Percentiles rank a stretch among this genome's conserved stretches.
These are phyloP conservation scores for Xerocomus spinulosus DNA, from an alignment of 768 basidiomycete species.

Conservation along the genomic window DNA sequence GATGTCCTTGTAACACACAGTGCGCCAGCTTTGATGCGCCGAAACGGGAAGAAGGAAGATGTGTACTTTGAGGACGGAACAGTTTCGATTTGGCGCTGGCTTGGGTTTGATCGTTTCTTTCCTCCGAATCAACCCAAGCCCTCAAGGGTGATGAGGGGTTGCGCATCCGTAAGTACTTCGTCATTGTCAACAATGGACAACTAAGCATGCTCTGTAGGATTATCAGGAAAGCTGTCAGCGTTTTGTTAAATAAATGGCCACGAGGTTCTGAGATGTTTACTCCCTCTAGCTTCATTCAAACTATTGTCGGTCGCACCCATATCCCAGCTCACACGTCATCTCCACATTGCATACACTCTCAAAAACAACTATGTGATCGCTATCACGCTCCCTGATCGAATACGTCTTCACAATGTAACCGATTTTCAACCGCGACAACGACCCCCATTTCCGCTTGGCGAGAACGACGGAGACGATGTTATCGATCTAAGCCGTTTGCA, in stretches of 20 bases:
- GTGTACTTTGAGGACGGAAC: slow-evolving; percentile 43
- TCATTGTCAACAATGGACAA: background rate
- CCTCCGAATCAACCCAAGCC: slow-evolving; percentile 37
- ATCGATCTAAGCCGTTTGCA: slow-evolving; percentile 19
- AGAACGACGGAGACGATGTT: slow-evolving; percentile 22
- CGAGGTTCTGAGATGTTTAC: slow-evolving; percentile 3
- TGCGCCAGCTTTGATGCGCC: slow-evolving; percentile 47
- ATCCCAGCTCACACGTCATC: slow-evolving; percentile 31
- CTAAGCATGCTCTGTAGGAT: slow-evolving; percentile 44
- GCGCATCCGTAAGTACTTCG: slow-evolving; percentile 47
- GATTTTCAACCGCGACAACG: slow-evolving; percentile 42
- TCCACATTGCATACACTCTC: slow-evolving; percentile 42
- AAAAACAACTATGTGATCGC: slow-evolving; percentile 52
- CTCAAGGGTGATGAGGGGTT: slow-evolving; percentile 47
- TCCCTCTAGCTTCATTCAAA: slow-evolving; percentile 53
- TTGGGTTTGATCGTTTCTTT: slow-evolving; percentile 61
- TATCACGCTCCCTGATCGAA: slow-evolving; percentile 36
- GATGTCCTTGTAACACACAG: slow-evolving; percentile 55
- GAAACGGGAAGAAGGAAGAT: slow-evolving; percentile 18
- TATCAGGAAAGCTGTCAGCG: slow-evolving; percentile 70
- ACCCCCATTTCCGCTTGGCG: slow-evolving; percentile 39
- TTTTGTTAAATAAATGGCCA: background rate
- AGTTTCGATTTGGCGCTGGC: slow-evolving; percentile 63
- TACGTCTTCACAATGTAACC: slow-evolving; percentile 45
- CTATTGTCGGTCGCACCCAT: slow-evolving; percentile 49